Conservation (phyloP, 1,139 yeast species). For the Hyphopichia buzzinii region DNA sequence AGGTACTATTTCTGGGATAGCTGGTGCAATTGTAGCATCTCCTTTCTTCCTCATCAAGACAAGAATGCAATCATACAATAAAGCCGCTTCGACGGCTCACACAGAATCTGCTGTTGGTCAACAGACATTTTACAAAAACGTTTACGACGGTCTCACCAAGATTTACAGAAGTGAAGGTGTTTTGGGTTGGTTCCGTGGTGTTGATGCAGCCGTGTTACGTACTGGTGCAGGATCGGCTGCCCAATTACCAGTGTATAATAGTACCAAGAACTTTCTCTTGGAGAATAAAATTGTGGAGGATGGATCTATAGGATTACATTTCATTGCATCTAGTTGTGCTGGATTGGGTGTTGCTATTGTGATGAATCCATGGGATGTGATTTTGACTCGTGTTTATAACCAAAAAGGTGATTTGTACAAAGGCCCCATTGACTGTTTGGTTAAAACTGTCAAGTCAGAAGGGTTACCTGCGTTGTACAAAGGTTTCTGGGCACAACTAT, state of each 20-base stretch:
- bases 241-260: constrained; percentile 89
- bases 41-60: constrained; percentile 92
- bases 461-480: constrained; percentile 89
- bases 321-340: constrained; percentile 72
- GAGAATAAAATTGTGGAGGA: constrained; percentile 47
- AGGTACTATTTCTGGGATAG: constrained; percentile 82
- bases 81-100: constrained; percentile 14
- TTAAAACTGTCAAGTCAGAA: constrained; percentile 77
- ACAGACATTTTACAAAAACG: constrained; percentile 79
- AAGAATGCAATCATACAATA: constrained; percentile 89
- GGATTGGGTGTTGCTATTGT: constrained; percentile 93
- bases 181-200: constrained; percentile 81
- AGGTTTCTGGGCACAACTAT: constrained; percentile 90
- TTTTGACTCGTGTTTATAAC: constrained; percentile 90
- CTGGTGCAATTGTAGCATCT: constrained; percentile 88
- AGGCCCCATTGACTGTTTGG: constrained; percentile 85
- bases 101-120: constrained; percentile 63
- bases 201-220: constrained; percentile 89
- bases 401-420: constrained; percentile 85
- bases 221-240: constrained; percentile 97
- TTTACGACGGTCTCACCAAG: constrained; percentile 63
- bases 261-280: constrained; percentile 61
- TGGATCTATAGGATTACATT: constrained; percentile 70
- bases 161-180: constrained; percentile 71
- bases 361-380: constrained; percentile 97